A percentile compares a stretch with the other conserved stretches of the same genome.
Conservation (phyloP, 306 rosid genomes). For the Astragalus glycyphyllos region DNA sequence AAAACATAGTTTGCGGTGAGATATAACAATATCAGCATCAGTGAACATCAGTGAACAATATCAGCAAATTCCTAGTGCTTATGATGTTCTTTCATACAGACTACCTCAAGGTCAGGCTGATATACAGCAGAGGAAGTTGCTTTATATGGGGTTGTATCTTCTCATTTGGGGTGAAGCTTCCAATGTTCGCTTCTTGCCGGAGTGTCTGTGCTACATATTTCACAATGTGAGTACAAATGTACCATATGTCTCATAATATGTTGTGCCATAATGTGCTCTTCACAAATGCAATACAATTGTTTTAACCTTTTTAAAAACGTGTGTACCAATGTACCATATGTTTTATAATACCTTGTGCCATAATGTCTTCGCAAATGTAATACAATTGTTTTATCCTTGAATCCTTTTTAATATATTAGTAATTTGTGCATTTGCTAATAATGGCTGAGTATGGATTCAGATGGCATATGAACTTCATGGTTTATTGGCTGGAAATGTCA, state of each 20-base stretch:
- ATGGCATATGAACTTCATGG: slow-evolving; percentile 99
- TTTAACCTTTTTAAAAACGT: background rate
- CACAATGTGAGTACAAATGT: slow-evolving; percentile 73
- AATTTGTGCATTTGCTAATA: slow-evolving; percentile 40
- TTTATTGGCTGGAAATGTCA: slow-evolving; percentile 96
- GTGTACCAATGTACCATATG: no score
- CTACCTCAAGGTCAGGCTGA: slow-evolving; percentile 90
- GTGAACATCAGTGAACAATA: no score
- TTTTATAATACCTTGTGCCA: background rate
- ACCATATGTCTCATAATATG: slow-evolving; percentile 26
- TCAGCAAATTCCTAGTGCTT: no score
- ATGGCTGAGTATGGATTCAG: slow-evolving; percentile 51
- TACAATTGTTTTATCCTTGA: slow-evolving; percentile 20
- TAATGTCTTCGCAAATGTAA: slow-evolving; percentile 25
- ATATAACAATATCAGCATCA: slow-evolving; percentile 27
- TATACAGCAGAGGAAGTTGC: slow-evolving; percentile 86
- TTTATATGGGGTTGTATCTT: slow-evolving; percentile 94
- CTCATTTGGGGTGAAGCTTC: slow-evolving; percentile 98
- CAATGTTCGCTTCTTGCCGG: slow-evolving; percentile 94
- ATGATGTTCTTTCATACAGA: slow-evolving; percentile 52
- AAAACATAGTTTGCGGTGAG: slow-evolving; percentile 87
- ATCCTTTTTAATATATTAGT: slow-evolving; percentile 1
- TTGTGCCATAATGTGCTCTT: slow-evolving; percentile 21
- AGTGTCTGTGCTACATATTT: slow-evolving; percentile 91
- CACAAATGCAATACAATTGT: slow-evolving; percentile 30